Percentiles rank a stretch among this genome's conserved stretches.
These are phyloP conservation scores for Boeremia exigua DNA, from an alignment of 2,329 filamentous ascomycete genomes.

Conservation along the genomic window DNA sequence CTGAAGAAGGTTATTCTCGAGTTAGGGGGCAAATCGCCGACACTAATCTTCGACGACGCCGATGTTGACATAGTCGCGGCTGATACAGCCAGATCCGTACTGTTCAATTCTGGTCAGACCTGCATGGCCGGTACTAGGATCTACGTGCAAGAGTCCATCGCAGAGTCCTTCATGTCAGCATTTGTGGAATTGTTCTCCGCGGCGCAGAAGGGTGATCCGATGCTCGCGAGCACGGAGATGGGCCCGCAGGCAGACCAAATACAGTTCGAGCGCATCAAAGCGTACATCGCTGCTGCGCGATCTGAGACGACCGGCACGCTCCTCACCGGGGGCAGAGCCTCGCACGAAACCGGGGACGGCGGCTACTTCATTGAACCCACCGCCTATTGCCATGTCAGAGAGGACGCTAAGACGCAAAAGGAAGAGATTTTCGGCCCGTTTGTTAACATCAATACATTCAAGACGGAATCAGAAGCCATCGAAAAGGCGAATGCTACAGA, in stretches of 20 bases:
- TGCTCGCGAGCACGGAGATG: slow-evolving; percentile 68
- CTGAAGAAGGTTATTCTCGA: slow-evolving; percentile 88
- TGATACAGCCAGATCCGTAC: slow-evolving; percentile 56
- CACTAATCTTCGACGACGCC: slow-evolving; percentile 79
- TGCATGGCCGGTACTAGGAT: slow-evolving; percentile 66
- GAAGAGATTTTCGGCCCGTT: slow-evolving; percentile 88
- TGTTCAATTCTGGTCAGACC: slow-evolving; percentile 63
- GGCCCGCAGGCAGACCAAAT: slow-evolving; percentile 57
- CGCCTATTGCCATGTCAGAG: slow-evolving; percentile 78
- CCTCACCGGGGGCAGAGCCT: slow-evolving; percentile 37
- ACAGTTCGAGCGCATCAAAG: slow-evolving; percentile 53
- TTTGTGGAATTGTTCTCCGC: slow-evolving; percentile 29
- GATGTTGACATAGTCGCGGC: slow-evolving; percentile 76
- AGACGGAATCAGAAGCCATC: slow-evolving; percentile 78
- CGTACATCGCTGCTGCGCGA: slow-evolving; percentile 49
- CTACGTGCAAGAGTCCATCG: slow-evolving; percentile 62
- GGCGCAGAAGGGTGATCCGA: slow-evolving; percentile 59
- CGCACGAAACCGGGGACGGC: slow-evolving; percentile 30
- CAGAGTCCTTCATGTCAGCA: slow-evolving; percentile 49
- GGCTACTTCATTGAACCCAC: slow-evolving; percentile 70
- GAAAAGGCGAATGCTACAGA: slow-evolving; percentile 82
- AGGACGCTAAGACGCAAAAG: slow-evolving; percentile 79
- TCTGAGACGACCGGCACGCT: slow-evolving; percentile 55
- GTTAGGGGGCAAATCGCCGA: slow-evolving; percentile 86
- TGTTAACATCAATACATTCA: slow-evolving; percentile 77